These are phyloP conservation scores for Piper longum DNA, from an alignment of 164 flowering plant species.

Conservation along the genomic window DNA sequence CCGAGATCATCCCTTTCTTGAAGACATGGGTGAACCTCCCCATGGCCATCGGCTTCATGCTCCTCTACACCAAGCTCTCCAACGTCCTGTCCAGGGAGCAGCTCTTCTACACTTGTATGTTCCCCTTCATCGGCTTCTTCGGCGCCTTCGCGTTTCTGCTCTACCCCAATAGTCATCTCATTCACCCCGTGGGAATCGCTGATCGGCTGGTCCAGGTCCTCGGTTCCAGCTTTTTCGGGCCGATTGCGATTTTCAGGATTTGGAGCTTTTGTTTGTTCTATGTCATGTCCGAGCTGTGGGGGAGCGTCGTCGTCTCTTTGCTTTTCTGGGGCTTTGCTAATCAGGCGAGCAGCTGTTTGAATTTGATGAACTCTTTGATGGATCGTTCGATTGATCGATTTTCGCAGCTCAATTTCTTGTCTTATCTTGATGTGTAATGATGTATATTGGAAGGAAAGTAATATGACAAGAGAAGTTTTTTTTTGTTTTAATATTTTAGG, in stretches of 20 bases:
- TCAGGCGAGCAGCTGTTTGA: constrained; percentile 12
- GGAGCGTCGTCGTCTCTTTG: constrained; percentile 22
- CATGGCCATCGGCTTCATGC: constrained; percentile 22
- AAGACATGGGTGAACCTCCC: constrained; percentile 27
- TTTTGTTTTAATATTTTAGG: background rate
- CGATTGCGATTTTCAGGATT: constrained; percentile 19
- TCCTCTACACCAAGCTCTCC: constrained; percentile 15
- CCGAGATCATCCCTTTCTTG: constrained; percentile 24
- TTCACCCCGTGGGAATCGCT: constrained; percentile 19
- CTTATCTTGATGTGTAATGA: too few species aligned
- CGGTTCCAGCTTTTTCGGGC: constrained; percentile 19
- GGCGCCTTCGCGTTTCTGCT: constrained; percentile 18
- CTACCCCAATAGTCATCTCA: constrained; percentile 11
- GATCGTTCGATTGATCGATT: too few species aligned
- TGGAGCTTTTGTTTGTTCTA: constrained; percentile 25
- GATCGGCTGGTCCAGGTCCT: constrained; percentile 16
- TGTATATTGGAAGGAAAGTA: too few species aligned
- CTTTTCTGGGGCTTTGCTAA: constrained; percentile 27
- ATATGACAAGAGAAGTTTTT: background rate
- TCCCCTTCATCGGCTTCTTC: constrained; percentile 20
- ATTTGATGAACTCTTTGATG: too few species aligned
- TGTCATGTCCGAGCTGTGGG: constrained; percentile 28
- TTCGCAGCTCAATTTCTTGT: too few species aligned
- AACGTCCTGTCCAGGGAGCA: constrained; percentile 18
- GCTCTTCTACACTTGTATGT: constrained; percentile 16